Conservation (phyloP, 2,329 filamentous ascomycete species). For the Cordyceps cicadae region DNA sequence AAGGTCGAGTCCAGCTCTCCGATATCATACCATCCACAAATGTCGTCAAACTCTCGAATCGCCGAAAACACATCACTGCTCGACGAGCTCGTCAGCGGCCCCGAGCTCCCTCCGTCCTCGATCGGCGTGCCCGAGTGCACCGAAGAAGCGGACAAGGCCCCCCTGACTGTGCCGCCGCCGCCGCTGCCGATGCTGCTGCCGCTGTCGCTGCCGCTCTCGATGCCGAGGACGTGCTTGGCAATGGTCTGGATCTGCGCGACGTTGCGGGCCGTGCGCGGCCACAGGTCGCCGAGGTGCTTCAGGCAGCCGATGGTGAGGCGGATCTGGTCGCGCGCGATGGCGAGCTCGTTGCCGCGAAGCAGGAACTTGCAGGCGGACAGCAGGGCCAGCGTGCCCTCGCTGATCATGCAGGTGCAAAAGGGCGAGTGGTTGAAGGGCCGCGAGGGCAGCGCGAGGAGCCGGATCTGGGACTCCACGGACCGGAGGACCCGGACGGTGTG, state of each 20-base stretch:
- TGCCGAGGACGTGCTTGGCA: constrained; percentile 23
- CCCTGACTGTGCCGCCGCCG: background rate
- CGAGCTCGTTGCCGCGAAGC: constrained; percentile 24
- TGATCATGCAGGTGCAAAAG: constrained; percentile 34
- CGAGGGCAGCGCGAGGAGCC: constrained; percentile 28
- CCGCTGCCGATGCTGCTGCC: background rate
- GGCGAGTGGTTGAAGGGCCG: constrained; percentile 28
- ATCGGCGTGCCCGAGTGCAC: background rate
- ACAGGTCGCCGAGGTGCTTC: constrained; percentile 27
- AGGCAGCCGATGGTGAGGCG: constrained; percentile 34
- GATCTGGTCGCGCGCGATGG: constrained; percentile 32
- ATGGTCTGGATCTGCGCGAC: constrained; percentile 32
- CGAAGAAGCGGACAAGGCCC: background rate
- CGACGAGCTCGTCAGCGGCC: background rate
- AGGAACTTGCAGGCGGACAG: constrained; percentile 30
- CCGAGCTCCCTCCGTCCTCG: background rate
- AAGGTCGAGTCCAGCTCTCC: constrained; percentile 1
- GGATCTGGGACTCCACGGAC: constrained; percentile 30
- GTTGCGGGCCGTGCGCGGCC: constrained; percentile 28
- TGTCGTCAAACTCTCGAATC: constrained; percentile 3
- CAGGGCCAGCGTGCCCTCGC: constrained; percentile 27
- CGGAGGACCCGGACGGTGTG: constrained; percentile 32
- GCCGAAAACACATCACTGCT: constrained; percentile 4
- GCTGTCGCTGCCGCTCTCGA: background rate
- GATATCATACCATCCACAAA: constrained; percentile 9